Evolutionary conservation across 148 eudicot genomes (phyloP).

Genomic region (Vaccinium vitisidaea): DNA sequence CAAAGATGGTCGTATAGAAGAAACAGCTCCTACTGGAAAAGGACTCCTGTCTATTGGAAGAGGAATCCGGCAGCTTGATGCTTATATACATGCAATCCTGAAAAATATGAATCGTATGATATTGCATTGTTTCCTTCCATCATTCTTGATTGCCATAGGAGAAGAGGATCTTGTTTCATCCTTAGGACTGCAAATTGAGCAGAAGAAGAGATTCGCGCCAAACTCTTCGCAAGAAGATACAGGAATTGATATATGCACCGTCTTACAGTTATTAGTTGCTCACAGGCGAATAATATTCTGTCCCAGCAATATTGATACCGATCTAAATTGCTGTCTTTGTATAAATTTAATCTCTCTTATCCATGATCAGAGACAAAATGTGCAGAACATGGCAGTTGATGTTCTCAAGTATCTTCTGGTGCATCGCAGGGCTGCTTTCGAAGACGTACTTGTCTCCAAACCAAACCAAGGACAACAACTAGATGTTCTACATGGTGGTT

Average conservation of each 20-base stretch:
- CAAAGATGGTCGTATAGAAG: conserved; percentile 91
- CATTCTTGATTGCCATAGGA: conserved; percentile 72
- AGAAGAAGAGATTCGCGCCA: conserved; percentile 35
- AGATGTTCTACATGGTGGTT: conserved; percentile 91
- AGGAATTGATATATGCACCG: conserved; percentile 67
- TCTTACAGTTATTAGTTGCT: conserved; percentile 88
- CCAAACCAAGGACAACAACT: conserved; percentile 63
- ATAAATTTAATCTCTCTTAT: conserved; percentile 85
- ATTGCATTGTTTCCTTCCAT: conserved; percentile 82
- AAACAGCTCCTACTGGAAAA: conserved; percentile 69
- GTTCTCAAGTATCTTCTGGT: conserved; percentile 84
- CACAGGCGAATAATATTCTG: conserved; percentile 84
- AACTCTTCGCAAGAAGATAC: conserved; percentile 47
- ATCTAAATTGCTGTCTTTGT: conserved; percentile 88
- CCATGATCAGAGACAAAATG: conserved; percentile 61
- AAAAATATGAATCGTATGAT: conserved; percentile 88
- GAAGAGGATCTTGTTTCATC: conserved; percentile 73
- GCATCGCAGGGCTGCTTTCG: conserved; percentile 86
- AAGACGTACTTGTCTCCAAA: conserved; percentile 87
- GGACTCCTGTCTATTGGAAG: conserved; percentile 81
- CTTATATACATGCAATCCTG: conserved; percentile 74
- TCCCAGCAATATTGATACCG: conserved; percentile 87
- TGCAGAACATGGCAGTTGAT: conserved; percentile 67
- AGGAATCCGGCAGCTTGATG: conserved; percentile 90
- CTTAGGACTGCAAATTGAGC: conserved; percentile 57